Conservation (phyloP, 1,139 yeast species). For the Magnusiomyces ingens region DNA sequence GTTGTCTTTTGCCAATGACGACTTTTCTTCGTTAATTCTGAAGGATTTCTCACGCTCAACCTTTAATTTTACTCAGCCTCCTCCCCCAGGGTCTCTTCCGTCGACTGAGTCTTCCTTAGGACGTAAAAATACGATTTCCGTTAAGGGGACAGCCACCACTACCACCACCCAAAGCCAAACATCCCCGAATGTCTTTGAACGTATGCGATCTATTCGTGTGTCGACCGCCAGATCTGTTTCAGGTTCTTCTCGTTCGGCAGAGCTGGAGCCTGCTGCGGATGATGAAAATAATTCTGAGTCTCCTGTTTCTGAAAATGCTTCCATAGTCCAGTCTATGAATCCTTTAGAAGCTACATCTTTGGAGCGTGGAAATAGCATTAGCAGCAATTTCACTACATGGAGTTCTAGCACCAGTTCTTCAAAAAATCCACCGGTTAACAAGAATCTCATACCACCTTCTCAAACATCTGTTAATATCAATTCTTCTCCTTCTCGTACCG, state of each 20-base stretch:
- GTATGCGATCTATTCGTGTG: slow-evolving; percentile 11
- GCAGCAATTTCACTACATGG: no score
- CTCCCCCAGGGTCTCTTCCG: neutral
- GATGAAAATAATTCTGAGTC: neutral
- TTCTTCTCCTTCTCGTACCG: neutral
- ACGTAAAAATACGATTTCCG: slow-evolving; percentile 16
- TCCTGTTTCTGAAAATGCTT: neutral
- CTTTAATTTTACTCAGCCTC: neutral
- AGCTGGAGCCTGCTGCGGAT: neutral
- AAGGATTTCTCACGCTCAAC: slow-evolving; percentile 9
- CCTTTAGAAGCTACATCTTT: no score
- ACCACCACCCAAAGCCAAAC: slow-evolving; percentile 13
- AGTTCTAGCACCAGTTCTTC: no score
- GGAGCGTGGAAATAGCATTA: no score
- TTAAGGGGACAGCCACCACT: slow-evolving; percentile 1
- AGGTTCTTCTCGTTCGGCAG: no score
- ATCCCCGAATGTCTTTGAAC: slow-evolving; percentile 13
- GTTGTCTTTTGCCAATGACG: slow-evolving; percentile 8
- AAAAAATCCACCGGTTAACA: neutral
- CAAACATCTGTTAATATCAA: neutral
- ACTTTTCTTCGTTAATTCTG: slow-evolving; percentile 13
- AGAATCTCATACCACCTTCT: neutral
- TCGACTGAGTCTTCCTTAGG: slow-evolving; percentile 6
- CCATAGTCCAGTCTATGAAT: neutral
- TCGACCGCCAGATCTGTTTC: neutral